Evolutionary conservation across 495 filamentous ascomycete genomes (phyloP).

Genomic region (Neohortaea acidophila): DNA sequence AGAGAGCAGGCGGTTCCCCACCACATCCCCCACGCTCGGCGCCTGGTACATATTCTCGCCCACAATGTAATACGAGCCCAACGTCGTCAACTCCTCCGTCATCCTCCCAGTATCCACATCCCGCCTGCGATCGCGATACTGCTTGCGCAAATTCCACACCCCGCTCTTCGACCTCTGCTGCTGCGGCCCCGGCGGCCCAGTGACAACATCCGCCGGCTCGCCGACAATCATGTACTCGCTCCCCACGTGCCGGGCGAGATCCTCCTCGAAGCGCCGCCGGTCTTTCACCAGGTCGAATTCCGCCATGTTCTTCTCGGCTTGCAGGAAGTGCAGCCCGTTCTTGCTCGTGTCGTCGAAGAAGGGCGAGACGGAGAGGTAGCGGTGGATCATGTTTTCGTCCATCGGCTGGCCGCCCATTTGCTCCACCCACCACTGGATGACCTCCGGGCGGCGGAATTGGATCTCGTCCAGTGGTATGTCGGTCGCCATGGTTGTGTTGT

Average conservation of each 20-base stretch:
- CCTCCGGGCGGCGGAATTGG: conserved; percentile 2
- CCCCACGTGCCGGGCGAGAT: conserved; percentile 63
- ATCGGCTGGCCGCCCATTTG: conserved; percentile 7
- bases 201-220: conserved; percentile 34
- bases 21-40: conserved; percentile 59
- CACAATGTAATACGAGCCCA: conserved; percentile 69
- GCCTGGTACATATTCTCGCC: conserved; percentile 85
- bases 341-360: conserved; percentile 87
- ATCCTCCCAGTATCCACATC: conserved; percentile 30
- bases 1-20: conserved; percentile 60
- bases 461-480: conserved; percentile 13
- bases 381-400: conserved; percentile 40
- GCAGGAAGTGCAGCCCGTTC: conserved; percentile 60
- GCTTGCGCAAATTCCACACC: conserved; percentile 87
- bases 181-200: conserved; percentile 16
- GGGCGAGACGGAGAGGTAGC: conserved; percentile 77
- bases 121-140: conserved; percentile 33
- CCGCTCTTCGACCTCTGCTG: conserved; percentile 43
- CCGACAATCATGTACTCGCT: conserved; percentile 27
- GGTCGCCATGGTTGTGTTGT: conserved; percentile 1
- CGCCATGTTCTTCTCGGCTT: conserved; percentile 55
- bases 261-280: conserved; percentile 63
- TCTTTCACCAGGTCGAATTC: conserved; percentile 45
- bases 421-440: conserved; percentile 10
- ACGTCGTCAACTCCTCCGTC: conserved; percentile 56